Evolutionary conservation across 129 eudicot species (phyloP).

Genomic region (Flaveria brownii): DNA sequence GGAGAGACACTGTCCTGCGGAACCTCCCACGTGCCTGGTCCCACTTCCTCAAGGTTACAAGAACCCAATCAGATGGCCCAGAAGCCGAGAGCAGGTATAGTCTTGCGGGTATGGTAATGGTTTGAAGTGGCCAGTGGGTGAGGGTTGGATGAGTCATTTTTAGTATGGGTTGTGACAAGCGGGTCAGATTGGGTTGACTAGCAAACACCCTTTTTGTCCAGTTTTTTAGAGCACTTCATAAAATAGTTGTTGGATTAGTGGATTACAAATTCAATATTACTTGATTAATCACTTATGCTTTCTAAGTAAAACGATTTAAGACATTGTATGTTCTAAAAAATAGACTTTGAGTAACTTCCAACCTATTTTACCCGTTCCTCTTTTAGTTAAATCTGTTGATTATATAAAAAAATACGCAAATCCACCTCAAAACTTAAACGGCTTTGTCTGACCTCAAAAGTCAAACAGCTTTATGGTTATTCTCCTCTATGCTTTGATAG

Average conservation of each 20-base stretch:
- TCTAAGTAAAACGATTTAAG: not conserved
- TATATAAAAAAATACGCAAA: too few species aligned
- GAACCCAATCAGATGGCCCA: slow-evolving; percentile 53
- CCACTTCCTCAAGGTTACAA: slow-evolving; percentile 50
- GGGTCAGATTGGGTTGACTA: not conserved
- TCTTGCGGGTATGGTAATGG: not conserved
- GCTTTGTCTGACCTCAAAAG: not conserved
- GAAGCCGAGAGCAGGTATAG: slow-evolving; percentile 53
- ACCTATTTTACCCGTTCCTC: not conserved
- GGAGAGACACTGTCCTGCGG: slow-evolving; percentile 60
- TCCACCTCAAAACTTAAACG: not conserved
- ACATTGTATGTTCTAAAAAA: not conserved
- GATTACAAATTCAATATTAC: not conserved
- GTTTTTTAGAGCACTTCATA: not conserved
- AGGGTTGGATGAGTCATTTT: not conserved
- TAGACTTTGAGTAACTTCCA: not conserved
- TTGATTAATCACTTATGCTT: not conserved
- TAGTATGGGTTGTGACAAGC: not conserved
- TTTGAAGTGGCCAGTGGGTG: not conserved
- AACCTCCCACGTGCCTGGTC: slow-evolving; percentile 58
- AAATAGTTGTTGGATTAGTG: not conserved
- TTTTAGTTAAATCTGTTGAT: too few species aligned
- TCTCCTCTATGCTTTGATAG: too few species aligned
- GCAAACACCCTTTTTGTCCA: not conserved
- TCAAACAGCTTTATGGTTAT: too few species aligned